phyloP scores from a whole-genome alignment of 441 rosid species.

The Arabidopsis hybrid region DNA sequence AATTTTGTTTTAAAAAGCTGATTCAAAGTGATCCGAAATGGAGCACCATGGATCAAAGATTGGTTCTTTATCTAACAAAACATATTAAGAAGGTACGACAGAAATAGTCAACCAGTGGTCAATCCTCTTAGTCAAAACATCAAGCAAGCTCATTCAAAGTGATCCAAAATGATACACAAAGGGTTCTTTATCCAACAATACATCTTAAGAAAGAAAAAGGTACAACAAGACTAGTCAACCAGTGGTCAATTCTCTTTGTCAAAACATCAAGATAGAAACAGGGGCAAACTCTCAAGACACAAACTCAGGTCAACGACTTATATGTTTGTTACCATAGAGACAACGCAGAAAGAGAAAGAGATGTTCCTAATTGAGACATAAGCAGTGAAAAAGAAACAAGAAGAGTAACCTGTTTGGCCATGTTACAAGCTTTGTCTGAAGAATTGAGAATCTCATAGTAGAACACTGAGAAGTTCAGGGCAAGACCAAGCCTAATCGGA shows the following conservation, averaged over 20 bases:
- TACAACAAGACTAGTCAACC: background rate
- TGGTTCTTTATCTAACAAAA: conserved; percentile 1
- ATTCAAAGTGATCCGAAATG: background rate
- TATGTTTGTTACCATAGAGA: background rate
- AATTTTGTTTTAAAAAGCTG: background rate
- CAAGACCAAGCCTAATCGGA: conserved; percentile 59
- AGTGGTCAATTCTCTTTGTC: conserved; percentile 12
- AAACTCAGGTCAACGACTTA: conserved; percentile 7
- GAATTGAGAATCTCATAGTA: conserved; percentile 62
- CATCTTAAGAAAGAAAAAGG: background rate
- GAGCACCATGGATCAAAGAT: conserved; percentile 6
- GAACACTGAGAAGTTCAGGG: conserved; percentile 59
- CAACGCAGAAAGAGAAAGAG: background rate
- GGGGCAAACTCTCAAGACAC: background rate
- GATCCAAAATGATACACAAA: conserved; percentile 5
- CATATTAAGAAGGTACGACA: background rate
- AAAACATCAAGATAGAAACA: conserved; percentile 23
- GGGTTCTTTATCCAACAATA: conserved; percentile 14
- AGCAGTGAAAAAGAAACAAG: conserved; percentile 1
- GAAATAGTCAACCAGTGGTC: conserved; percentile 13
- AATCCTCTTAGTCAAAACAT: background rate
- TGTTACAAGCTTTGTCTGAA: conserved; percentile 57
- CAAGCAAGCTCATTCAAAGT: conserved; percentile 3
- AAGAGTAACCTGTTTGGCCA: conserved; percentile 54
- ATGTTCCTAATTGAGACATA: background rate